phyloP scores from a whole-genome alignment of 1,139 yeast genomes.

The Yamadazyma friedrichii region DNA sequence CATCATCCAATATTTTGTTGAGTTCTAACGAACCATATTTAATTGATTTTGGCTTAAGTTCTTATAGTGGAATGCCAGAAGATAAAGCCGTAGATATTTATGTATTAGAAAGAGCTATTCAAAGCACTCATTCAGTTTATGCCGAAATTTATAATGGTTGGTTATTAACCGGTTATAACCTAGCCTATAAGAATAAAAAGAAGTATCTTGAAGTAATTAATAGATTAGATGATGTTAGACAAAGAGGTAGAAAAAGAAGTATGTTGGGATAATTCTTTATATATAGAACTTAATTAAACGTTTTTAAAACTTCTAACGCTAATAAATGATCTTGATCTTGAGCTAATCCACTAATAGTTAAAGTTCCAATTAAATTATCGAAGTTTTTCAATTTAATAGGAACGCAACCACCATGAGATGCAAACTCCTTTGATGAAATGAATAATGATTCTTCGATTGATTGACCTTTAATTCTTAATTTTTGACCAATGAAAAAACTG shows the following conservation, averaged over 20 bases:
- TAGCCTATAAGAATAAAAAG: constrained; percentile 37
- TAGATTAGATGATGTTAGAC: constrained; percentile 78
- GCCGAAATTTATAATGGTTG: constrained; percentile 64
- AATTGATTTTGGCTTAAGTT: constrained; percentile 89
- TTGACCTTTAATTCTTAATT: constrained; percentile 30
- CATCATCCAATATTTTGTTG: constrained; percentile 82
- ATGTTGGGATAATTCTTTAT: constrained; percentile 62
- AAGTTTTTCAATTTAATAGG: constrained; percentile 47
- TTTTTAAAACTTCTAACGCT: constrained; percentile 22
- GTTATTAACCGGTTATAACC: constrained; percentile 71
- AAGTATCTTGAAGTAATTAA: constrained; percentile 56
- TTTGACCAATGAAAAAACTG: constrained; percentile 53
- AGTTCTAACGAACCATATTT: constrained; percentile 49
- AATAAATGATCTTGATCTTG: constrained; percentile 48
- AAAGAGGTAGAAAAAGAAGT: constrained; percentile 92
- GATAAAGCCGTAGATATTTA: constrained; percentile 96
- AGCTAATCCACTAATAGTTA: constrained; percentile 60
- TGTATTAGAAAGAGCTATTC: constrained; percentile 87
- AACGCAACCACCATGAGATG: constrained; percentile 63
- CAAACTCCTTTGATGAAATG: constrained; percentile 46
- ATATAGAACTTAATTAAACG: constrained; percentile 1
- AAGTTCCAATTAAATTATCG: constrained; percentile 51
- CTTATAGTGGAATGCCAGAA: constrained; percentile 75
- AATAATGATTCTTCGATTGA: constrained; percentile 40
- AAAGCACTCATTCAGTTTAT: constrained; percentile 82